These are phyloP conservation scores for Neophaeococcomyces mojaviensis DNA, from an alignment of 2,329 filamentous ascomycete species.

Conservation along the genomic window DNA sequence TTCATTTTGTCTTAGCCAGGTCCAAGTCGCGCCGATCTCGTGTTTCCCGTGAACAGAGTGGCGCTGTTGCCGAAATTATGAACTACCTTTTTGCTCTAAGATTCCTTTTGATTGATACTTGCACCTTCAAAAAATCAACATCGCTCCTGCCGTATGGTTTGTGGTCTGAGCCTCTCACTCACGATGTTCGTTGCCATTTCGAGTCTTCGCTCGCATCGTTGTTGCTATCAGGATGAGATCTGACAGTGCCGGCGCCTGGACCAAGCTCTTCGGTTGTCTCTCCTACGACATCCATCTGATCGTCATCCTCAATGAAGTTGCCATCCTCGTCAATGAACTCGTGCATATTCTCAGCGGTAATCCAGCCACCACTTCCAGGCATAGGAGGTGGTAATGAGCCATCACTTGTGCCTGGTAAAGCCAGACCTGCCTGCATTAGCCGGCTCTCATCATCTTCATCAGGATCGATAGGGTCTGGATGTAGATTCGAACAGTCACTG, in stretches of 20 bases:
- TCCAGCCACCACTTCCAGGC: conserved; percentile 44
- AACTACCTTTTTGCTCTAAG: too few relatives aligned
- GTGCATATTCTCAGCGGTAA: conserved; percentile 84
- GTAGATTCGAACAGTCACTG: conserved; percentile 42
- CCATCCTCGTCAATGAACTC: conserved; percentile 76
- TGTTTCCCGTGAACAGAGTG: too few relatives aligned
- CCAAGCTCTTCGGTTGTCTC: conserved; percentile 47
- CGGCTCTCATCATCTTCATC: conserved; percentile 30
- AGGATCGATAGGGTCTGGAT: conserved; percentile 36
- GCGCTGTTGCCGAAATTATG: too few relatives aligned
- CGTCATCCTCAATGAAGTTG: conserved; percentile 59
- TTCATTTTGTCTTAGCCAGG: too few relatives aligned
- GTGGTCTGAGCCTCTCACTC: conserved; percentile 12
- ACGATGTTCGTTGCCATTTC: conserved; percentile 49
- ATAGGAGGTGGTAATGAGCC: conserved; percentile 40
- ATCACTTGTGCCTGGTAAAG: conserved; percentile 28
- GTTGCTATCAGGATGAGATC: conserved; percentile 30
- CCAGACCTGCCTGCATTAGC: conserved; percentile 33
- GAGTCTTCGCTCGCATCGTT: conserved; percentile 33
- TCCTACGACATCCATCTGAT: conserved; percentile 43
- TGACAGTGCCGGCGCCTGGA: conserved; percentile 35
- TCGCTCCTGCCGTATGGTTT: too few relatives aligned
- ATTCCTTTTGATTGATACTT: too few relatives aligned
- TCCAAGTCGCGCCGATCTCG: too few relatives aligned
- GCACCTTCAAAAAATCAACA: too few relatives aligned